Evolutionary conservation across 2,329 filamentous ascomycete species (phyloP).

Genomic region (Helminthosporium solani): DNA sequence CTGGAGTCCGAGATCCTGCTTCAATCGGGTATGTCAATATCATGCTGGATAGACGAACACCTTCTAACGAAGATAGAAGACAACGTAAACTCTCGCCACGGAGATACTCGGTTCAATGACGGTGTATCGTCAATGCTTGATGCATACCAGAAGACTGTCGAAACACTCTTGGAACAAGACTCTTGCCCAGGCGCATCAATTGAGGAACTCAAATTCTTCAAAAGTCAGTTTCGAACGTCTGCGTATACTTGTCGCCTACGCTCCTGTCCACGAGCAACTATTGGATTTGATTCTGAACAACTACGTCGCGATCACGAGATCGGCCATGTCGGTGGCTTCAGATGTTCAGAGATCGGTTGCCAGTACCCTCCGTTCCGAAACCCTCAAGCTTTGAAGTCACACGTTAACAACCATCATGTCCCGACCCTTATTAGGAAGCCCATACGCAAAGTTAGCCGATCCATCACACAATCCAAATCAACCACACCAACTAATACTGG

Average conservation of each 20-base stretch:
- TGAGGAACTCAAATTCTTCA: constrained; percentile 15
- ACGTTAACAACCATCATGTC: constrained; percentile 3
- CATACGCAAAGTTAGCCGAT: constrained; percentile 1
- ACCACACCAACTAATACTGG: neutral
- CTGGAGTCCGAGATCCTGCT: constrained; percentile 3
- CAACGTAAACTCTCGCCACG: neutral
- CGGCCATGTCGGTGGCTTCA: constrained; percentile 11
- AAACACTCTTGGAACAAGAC: constrained; percentile 7
- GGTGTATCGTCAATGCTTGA: constrained; percentile 7
- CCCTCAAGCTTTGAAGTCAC: constrained; percentile 2
- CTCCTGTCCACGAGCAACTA: constrained; percentile 13
- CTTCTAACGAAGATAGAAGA: neutral
- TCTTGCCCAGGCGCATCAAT: constrained; percentile 12
- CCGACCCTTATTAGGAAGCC: neutral
- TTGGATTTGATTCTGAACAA: constrained; percentile 13
- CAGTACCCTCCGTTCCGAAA: constrained; percentile 9
- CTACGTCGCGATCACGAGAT: constrained; percentile 11
- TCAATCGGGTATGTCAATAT: neutral
- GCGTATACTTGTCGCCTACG: constrained; percentile 15
- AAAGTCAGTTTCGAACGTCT: constrained; percentile 11
- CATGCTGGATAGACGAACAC: neutral
- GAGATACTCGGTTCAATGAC: neutral
- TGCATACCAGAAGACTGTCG: constrained; percentile 9
- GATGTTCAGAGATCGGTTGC: constrained; percentile 7
- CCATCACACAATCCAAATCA: neutral